Evolutionary conservation across 208 protist species (phyloP), one percentile per base, ranked within the genome.

Genomic region (Trypanosoma melophagium): DNA sequence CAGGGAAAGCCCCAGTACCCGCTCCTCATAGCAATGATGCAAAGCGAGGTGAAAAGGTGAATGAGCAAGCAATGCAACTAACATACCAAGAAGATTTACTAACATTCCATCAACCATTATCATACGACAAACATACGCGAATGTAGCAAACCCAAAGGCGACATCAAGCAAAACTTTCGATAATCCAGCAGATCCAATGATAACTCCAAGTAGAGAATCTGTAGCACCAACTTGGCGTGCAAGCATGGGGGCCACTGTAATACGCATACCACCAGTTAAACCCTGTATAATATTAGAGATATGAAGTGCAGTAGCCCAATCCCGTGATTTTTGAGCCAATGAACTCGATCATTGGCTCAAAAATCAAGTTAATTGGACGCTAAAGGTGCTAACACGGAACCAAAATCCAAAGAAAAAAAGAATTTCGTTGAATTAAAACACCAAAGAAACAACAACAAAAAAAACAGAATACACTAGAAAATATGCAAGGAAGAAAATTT

Each of bases 241-340:
- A 58, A 71, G 63, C 13, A 71, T 10, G 35, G 66, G 66, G 10
- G 63, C 59, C 31, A 71, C 38, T 7, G 66, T 58, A 19, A 22
- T 40, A 38, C 66, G 66, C 9, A 71, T 50, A 25, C 66, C 66
- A 24, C 7, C 38, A 0, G 42, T 63, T 1, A 41, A 45, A 35
- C 66, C 42, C 28, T 62, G 66, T 16, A 71, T 10, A 58, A 71
- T 22, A 55, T 71, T 71, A 28, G 66, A 55, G 24, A 71, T 45
- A 55, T 71, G 66, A 16, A 71, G 51, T n/a, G 58, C 22, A 2
- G 9, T 51, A 21, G 41, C 55, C 66, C 56, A 64, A 24, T 64
- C 66, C 38, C 51, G 38, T 25, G 49, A 1, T 28, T 63, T 41
- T 5, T 51, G 42, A 9, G 12, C 17, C 19, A 68, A 51, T 9